phyloP scores from a whole-genome alignment of 345 rosid genomes.

The Toxicodendron radicans region DNA sequence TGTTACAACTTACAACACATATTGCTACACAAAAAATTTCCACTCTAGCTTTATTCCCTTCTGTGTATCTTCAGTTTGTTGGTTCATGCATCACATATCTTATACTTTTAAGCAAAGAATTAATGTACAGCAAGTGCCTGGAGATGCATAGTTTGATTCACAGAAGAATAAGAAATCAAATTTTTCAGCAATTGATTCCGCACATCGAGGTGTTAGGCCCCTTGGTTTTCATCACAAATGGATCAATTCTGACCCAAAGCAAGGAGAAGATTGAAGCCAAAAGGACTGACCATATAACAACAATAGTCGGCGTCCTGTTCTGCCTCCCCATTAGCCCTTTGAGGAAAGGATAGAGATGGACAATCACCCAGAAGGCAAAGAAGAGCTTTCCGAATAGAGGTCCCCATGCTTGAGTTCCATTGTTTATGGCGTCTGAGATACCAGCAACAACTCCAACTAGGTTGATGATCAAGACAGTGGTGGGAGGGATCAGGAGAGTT shows the following conservation, averaged over 20 bases:
- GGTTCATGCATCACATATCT: conserved; percentile 25
- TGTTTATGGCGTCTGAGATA: conserved; percentile 88
- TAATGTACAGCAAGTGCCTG: conserved; percentile 24
- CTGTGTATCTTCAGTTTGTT: conserved; percentile 30
- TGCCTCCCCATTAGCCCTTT: conserved; percentile 97
- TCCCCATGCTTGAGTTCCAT: conserved; percentile 92
- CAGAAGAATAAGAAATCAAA: conserved; percentile 13
- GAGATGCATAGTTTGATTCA: conserved; percentile 21
- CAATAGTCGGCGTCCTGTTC: conserved; percentile 94
- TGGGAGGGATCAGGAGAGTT: conserved; percentile 90
- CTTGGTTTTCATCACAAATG: conserved; percentile 86
- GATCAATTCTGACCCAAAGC: conserved; percentile 94
- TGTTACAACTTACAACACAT: conserved; percentile 22
- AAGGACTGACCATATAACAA: conserved; percentile 92
- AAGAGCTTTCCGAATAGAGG: conserved; percentile 94
- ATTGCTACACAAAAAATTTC: conserved; percentile 25
- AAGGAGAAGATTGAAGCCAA: conserved; percentile 94
- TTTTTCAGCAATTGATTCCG: conserved; percentile 81
- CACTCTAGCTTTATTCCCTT: conserved; percentile 36
- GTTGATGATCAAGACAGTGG: conserved; percentile 87
- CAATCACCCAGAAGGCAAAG: conserved; percentile 92
- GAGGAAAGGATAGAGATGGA: conserved; percentile 97
- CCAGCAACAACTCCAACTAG: conserved; percentile 95
- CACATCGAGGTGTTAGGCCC: conserved; percentile 85
- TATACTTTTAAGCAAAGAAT: conserved; percentile 22